A percentile compares a stretch with the other conserved stretches of the same genome.
phyloP scores from a whole-genome alignment of 176 grass and related monocot species.

The Lolium perenne region DNA sequence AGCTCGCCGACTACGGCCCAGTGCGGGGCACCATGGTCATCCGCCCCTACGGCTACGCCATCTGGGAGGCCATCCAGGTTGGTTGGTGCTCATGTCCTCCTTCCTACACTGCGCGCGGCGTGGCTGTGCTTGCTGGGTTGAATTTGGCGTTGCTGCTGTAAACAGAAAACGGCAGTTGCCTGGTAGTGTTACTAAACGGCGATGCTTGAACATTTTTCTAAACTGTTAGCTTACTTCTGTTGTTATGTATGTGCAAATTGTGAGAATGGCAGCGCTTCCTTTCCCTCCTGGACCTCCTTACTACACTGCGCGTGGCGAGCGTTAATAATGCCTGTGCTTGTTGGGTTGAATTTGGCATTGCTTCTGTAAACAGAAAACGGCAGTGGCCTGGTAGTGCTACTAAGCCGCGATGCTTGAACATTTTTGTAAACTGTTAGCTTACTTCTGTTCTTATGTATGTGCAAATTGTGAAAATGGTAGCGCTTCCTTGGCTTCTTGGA shows the following conservation, averaged over 20 bases:
- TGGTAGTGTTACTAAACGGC: background rate
- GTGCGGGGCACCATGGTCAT: conserved; percentile 98
- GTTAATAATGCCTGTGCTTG: background rate
- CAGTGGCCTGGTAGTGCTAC: background rate
- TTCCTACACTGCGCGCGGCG: background rate
- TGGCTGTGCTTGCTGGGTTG: background rate
- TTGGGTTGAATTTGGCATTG: background rate
- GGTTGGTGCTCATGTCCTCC: conserved; percentile 36
- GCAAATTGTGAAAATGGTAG: conserved; percentile 10
- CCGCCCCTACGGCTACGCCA: conserved; percentile 95
- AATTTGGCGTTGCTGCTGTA: background rate
- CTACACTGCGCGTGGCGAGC: background rate
- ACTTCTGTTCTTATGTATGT: background rate
- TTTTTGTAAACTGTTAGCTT: background rate
- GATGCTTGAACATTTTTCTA: background rate
- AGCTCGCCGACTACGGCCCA: conserved; percentile 96
- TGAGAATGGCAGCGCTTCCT: background rate
- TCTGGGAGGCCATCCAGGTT: conserved; percentile 99
- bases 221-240: background rate
- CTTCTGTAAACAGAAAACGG: background rate
- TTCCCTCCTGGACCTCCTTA: background rate
- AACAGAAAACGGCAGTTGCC: background rate
- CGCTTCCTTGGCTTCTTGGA: background rate
- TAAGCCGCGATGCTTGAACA: background rate
- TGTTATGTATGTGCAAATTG: background rate